Evolutionary conservation across 179 eudicot species (phyloP).

Genomic region (Silene vulgaris): DNA sequence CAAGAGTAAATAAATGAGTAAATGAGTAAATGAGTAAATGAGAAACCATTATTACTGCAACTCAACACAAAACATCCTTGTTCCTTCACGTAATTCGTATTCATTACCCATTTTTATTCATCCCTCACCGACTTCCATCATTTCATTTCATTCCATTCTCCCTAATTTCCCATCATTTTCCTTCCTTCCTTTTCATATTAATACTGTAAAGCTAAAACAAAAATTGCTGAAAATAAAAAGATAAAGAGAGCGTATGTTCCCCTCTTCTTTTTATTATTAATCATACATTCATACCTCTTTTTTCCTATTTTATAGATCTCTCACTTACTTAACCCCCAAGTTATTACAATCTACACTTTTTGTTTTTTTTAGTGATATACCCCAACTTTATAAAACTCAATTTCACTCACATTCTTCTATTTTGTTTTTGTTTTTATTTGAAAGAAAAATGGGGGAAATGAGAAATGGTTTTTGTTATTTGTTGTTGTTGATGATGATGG

Average conservation of each 20-base stretch:
- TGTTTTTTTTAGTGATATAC: neutral
- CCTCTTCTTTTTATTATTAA: neutral
- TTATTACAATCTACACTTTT: neutral
- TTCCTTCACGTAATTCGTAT: constrained; percentile 13
- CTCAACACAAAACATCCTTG: no score
- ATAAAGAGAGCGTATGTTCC: constrained; percentile 11
- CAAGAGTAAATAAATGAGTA: no score
- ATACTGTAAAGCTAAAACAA: neutral
- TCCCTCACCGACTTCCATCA: constrained; percentile 5
- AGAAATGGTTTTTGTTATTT: neutral
- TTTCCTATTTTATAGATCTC: neutral
- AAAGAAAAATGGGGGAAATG: neutral
- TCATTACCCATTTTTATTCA: constrained; percentile 7
- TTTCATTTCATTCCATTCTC: neutral
- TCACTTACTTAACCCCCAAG: constrained; percentile 10
- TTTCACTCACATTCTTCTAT: neutral
- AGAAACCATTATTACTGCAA: no score
- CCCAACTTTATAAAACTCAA: neutral
- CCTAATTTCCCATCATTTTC: neutral
- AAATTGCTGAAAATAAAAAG: neutral
- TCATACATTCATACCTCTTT: neutral
- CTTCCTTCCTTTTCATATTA: no score
- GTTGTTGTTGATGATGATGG: constrained; percentile 9
- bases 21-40: no score
- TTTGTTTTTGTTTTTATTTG: no score